phyloP scores from a whole-genome alignment of 2,329 filamentous ascomycete genomes.

The Aplosporella prunicola region DNA sequence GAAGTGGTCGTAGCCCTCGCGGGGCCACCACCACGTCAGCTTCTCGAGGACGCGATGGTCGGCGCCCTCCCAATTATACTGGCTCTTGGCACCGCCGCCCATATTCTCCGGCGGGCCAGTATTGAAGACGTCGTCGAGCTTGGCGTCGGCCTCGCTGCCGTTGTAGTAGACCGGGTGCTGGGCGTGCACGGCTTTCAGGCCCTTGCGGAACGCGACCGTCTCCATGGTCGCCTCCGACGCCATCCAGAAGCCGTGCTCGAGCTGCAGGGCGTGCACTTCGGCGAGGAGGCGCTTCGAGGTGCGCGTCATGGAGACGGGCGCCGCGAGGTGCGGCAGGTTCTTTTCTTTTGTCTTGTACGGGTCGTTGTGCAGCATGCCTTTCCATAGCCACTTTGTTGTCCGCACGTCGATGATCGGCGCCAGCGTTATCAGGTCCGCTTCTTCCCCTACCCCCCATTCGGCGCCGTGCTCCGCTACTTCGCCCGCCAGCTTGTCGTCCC shows the following conservation, averaged over 20 bases:
- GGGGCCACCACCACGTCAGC: conserved; percentile 9
- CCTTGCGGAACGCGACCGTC: conserved; percentile 78
- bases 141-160: conserved; percentile 5
- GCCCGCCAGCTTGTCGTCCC: conserved; percentile 34
- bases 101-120: conserved; percentile 7
- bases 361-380: conserved; percentile 49
- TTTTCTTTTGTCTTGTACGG: conserved; percentile 65
- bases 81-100: conserved; percentile 7
- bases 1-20: conserved; percentile 7
- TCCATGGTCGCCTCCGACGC: conserved; percentile 96
- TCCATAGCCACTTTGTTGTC: conserved; percentile 52
- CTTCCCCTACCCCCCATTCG: conserved; percentile 78
- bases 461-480: conserved; percentile 71
- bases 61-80: conserved; percentile 10
- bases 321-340: conserved; percentile 45
- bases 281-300: conserved; percentile 73
- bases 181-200: conserved; percentile 82
- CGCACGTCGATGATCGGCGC: conserved; percentile 88
- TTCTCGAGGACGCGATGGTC: conserved; percentile 5
- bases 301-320: conserved; percentile 61
- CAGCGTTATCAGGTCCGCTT: conserved; percentile 84
- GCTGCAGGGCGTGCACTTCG: conserved; percentile 78
- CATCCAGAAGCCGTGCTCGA: conserved; percentile 77
- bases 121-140: conserved; percentile 10
- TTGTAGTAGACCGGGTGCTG: conserved; percentile 68